Evolutionary conservation across 805 yeast species (phyloP), one percentile per base, ranked within the genome.

Genomic region (Candida rishiriensis): DNA sequence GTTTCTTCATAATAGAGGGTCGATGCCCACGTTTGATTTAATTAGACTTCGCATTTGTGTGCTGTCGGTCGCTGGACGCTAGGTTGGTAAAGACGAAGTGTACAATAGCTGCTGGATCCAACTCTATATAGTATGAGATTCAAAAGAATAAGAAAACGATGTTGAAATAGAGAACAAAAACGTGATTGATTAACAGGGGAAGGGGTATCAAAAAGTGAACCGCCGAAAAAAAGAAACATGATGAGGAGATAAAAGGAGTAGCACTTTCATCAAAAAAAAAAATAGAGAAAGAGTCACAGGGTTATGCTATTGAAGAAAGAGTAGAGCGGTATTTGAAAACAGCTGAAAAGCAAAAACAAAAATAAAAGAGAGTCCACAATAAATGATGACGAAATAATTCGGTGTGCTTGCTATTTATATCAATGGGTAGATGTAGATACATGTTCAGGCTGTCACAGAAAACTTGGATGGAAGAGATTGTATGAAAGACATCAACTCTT

Each of bases 1-100:
- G 26, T 21, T 21, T 21, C 26, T 21, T 21, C 26, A 21, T 21
- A 21, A 18, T 29, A 38, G n/a, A 29, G 34, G 40, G 28, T 38
- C 38, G 11, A 36, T 36, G 38, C 38, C 28, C 33, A 38, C 34
- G 34, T 16, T 40, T 29, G 15, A 17, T 34, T 40, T 29, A 21
- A 21, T n/a, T 26, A 10, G 14, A 10, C 31, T 26, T 21, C 4
- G 28, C 21, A 36, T 36, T 26, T 13, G 26, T 35, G 17, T 17
- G 21, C n/a, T 17, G 13, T 11, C 17, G 10, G 4, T 16, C 13
- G 21, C 17, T 17, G 29, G 13, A 17, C 26, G 17, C 5, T 11
- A n/a, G n/a, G n/a, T n/a, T n/a, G n/a, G n/a, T n/a, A n/a, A n/a
- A n/a, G n/a, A n/a, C n/a, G n/a, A n/a, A 26, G 21, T 29, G 30